These are phyloP conservation scores for Chrysanthemum lavandulifolium DNA, from an alignment of 129 eudicot species.

Conservation along the genomic window DNA sequence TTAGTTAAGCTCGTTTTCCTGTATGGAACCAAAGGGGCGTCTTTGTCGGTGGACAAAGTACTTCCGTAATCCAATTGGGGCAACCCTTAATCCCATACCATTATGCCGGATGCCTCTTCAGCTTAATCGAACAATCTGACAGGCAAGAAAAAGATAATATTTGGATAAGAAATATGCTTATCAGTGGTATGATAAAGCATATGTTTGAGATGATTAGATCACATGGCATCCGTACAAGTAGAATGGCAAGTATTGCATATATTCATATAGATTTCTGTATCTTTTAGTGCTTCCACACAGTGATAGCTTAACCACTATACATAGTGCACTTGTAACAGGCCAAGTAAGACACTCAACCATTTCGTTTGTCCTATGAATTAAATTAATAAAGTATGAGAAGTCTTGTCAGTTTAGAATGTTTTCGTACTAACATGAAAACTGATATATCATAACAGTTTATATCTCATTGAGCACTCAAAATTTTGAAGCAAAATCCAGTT, in stretches of 20 bases:
- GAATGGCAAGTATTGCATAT: conserved; percentile 7
- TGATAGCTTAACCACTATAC: conserved; percentile 11
- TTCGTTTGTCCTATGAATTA: too few species aligned
- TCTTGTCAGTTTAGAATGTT: too few species aligned
- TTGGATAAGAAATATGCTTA: conserved; percentile 14
- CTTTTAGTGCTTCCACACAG: conserved; percentile 17
- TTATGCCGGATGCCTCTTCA: background rate
- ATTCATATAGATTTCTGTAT: conserved; percentile 25
- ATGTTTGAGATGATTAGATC: conserved; percentile 10
- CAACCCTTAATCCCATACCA: conserved; percentile 12
- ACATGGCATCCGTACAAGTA: conserved; percentile 22
- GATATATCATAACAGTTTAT: too few species aligned
- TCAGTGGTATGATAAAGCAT: conserved; percentile 15
- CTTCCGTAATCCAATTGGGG: background rate
- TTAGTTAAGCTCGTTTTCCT: conserved; percentile 8
- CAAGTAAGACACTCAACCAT: too few species aligned
- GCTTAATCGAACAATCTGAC: background rate
- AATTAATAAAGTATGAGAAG: too few species aligned
- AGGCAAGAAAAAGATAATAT: conserved; percentile 10
- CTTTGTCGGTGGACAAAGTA: conserved; percentile 20
- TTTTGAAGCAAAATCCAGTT: too few species aligned
- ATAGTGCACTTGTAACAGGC: too few species aligned
- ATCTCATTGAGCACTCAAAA: too few species aligned
- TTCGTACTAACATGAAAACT: too few species aligned
- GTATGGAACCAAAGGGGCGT: conserved; percentile 12